Percentiles rank a stretch among this genome's conserved stretches.
phyloP scores from a whole-genome alignment of 2,329 filamentous ascomycete genomes.

The Epichloe amarillans region DNA sequence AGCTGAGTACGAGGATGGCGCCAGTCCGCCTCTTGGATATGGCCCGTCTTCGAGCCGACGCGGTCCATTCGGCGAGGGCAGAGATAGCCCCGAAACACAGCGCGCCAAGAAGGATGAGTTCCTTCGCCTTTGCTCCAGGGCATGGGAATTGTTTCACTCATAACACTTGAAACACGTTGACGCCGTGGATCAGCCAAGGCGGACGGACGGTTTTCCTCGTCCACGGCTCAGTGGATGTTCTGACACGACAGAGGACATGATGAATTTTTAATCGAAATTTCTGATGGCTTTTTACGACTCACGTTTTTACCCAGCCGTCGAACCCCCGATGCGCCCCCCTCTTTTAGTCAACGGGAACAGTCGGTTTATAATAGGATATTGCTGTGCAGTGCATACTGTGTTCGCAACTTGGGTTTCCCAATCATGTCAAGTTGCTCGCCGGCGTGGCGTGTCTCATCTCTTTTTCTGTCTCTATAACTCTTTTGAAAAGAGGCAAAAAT shows the following conservation, averaged over 20 bases:
- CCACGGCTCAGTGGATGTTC: background rate
- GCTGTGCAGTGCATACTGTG: too few relatives aligned
- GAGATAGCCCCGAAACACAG: constrained; percentile 73
- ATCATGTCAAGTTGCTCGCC: too few relatives aligned
- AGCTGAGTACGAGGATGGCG: constrained; percentile 88
- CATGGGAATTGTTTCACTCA: constrained; percentile 96
- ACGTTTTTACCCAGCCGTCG: background rate
- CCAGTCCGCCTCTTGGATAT: constrained; percentile 69
- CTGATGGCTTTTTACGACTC: background rate
- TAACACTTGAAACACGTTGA: constrained; percentile 26
- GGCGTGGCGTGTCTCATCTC: too few relatives aligned
- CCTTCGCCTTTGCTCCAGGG: constrained; percentile 68
- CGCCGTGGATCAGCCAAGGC: too few relatives aligned
- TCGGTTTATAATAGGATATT: too few relatives aligned
- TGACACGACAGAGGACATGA: background rate
- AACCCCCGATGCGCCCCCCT: too few relatives aligned
- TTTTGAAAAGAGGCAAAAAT: background rate
- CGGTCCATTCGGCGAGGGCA: constrained; percentile 66
- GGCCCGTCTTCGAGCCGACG: constrained; percentile 49
- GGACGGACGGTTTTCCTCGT: background rate
- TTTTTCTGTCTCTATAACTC: background rate
- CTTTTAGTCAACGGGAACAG: too few relatives aligned
- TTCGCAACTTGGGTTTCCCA: too few relatives aligned
- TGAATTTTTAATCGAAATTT: background rate
- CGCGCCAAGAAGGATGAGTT: constrained; percentile 89